A percentile compares a stretch with the other conserved stretches of the same genome.
Conservation (phyloP, 129 eudicot species). For the Flaveria bidentis region DNA sequence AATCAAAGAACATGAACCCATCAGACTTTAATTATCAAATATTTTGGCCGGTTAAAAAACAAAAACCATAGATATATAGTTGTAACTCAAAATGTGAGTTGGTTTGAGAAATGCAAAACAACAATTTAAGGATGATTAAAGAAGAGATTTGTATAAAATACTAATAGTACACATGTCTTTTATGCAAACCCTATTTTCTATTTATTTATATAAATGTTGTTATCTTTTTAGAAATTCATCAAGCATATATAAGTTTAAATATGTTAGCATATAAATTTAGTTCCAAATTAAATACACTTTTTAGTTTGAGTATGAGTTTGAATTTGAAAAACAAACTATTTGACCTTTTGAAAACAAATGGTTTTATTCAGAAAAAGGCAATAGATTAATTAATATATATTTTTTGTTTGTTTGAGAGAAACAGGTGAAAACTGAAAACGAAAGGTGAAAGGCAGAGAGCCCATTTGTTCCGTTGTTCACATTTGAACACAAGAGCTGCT, state of each 20-base stretch:
- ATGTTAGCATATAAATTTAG: not conserved
- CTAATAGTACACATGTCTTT: too few relatives aligned
- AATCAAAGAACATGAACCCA: too few relatives aligned
- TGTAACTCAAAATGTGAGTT: too few relatives aligned
- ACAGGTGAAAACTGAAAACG: constrained; percentile 30
- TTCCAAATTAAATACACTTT: too few relatives aligned
- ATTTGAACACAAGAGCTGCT: constrained; percentile 36
- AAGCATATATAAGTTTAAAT: not conserved
- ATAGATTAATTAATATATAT: not conserved
- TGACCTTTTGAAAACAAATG: constrained; percentile 25
- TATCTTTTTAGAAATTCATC: not conserved
- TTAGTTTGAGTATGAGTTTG: constrained; percentile 12
- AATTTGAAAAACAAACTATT: constrained; percentile 27
- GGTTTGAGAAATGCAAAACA: too few relatives aligned
- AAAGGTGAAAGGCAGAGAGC: constrained; percentile 30
- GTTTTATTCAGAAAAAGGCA: constrained; percentile 5
- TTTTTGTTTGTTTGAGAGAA: constrained; percentile 25
- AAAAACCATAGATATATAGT: too few relatives aligned
- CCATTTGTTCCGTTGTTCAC: constrained; percentile 30
- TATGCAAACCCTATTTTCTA: too few relatives aligned
- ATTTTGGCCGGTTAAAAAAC: too few relatives aligned
- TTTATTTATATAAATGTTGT: too few relatives aligned
- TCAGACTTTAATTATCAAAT: too few relatives aligned
- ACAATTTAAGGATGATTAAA: too few relatives aligned
- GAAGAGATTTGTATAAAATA: too few relatives aligned